Base-by-base conservation (phyloP, 305 asterid species). In the Fraxinus xanthoxyloides region DNA sequence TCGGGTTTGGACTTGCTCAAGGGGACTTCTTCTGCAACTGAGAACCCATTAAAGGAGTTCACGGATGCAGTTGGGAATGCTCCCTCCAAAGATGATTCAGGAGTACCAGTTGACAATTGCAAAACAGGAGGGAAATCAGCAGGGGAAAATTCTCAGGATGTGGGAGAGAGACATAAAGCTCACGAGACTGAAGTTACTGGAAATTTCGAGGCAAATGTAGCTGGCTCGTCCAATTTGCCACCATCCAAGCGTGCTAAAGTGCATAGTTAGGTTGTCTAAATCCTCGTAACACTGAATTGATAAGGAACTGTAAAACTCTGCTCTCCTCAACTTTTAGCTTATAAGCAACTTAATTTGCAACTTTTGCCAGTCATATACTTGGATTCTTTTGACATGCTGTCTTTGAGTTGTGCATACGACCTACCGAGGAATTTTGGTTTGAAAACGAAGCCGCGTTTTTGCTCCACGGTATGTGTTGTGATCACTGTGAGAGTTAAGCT, bases 231-330 rank as follows among this genome's bases (percentile, higher is more conserved):
- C 10, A 87, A 84, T 80, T 77, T 86, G n/a, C 92, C 93, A 72
- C 89, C 92, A 10, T 48, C 91, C 6, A 94, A 93, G 82, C 97
- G 97, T n/a, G 87, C 92, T 70, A 94, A 86, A 81, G 70, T 81
- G 84, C 88, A 89, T 8, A 84, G 82, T 6, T 89, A 92, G 82
- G 81, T 76, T n/a, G 67, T 70, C 76, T 67, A 77, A 69, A 59
- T 87, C 79, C 84, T 76, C 74, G 35, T 76, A 34, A 72, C 69
- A 75, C 78, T 76, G 75, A 77, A 65, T 31, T 81, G 78, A 78
- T 56, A 38, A 78, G 83, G 75, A 77, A 74, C 77, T 56, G 51
- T 48, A 21, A 36, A 31, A 43, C 24, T 76, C 72, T 51, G 69
- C 26, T 72, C 70, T 26, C 77, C 72, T 80, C 67, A 46, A 79